A percentile compares a stretch with the other conserved stretches of the same genome.
phyloP scores from a whole-genome alignment of 1,284 basidiomycete species.

The Mycosarcoma mackinlayi region DNA sequence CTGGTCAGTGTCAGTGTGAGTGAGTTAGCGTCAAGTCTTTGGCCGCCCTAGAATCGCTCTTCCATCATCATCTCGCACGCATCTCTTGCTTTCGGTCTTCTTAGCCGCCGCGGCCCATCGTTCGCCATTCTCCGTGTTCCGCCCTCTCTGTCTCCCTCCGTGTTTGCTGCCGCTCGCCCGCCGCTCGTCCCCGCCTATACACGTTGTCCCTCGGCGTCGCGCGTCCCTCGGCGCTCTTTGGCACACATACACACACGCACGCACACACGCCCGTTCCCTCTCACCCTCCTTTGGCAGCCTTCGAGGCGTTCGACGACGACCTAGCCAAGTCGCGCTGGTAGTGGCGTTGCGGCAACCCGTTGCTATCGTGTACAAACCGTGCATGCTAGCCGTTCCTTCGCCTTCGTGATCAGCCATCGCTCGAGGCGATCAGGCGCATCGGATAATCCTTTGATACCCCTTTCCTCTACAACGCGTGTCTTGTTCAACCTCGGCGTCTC shows the following conservation, averaged over 20 bases:
- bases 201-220: background rate
- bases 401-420: background rate
- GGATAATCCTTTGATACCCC: constrained; percentile 1
- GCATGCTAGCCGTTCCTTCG: background rate
- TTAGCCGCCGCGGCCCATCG: constrained; percentile 15
- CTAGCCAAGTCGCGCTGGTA: background rate
- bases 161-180: background rate
- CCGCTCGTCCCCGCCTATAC: background rate
- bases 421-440: constrained; percentile 8
- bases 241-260: constrained; percentile 7
- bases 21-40: background rate
- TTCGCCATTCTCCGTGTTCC: constrained; percentile 12
- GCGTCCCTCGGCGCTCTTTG: background rate
- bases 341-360: background rate
- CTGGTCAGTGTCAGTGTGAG: constrained; percentile 5
- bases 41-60: constrained; percentile 13
- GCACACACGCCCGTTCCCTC: constrained; percentile 6
- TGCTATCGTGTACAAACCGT: background rate
- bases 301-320: background rate
- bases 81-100: constrained; percentile 34
- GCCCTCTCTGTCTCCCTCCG: background rate
- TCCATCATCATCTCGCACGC: constrained; percentile 40
- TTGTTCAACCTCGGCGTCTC: too few species aligned
- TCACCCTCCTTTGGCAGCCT: background rate
- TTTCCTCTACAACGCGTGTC: too few species aligned